Evolutionary conservation across 164 flowering plant genomes (phyloP), one percentile per base, ranked within the genome.

Genomic region (Vitis rupestris): DNA sequence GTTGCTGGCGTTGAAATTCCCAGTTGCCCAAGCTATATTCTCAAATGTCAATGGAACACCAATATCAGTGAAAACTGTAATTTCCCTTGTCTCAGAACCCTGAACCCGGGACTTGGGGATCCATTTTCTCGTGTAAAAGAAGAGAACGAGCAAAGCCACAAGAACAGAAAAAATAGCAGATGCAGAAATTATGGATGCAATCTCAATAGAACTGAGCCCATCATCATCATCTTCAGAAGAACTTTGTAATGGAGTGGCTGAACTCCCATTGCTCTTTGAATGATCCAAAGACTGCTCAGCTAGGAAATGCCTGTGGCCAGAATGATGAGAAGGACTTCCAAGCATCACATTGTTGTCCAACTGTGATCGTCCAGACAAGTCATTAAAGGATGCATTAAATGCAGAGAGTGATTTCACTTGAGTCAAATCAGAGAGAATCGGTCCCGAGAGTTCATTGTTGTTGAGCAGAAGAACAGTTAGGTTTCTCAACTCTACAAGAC

Each of bases 11-110:
- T 74, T 83, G 71, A 89, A 89, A 58, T 74, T 70, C 2, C 78
- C 86, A 0, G 94, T 89, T 11, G 90, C 79, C 51, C 58, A 62
- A 16, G 82, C 82, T 47, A 89, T 71, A 58, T 50, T 80, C 17
- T 87, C 89, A 67, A 66, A 86, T 13, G 86, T 84, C 64, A 89
- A 59, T 16, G 77, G 81, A 30, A 79, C 84, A 2, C 89, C 88
- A 49, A 82, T 80, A 61, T 85, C 78, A 0, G 60, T 70, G 72
- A 83, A 87, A 27, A 78, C 68, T 9, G 65, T 79, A 7, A 87
- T 74, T 68, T 80, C 84, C 65, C 65, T 82, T n/a, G 54, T 37
- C 59, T 76, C 84, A 1, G 81, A 63, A 11, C 59, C 84, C 52
- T 76, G 83, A 58, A 75, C 78, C 65, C 80, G 70, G 17, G 90